These are phyloP conservation scores for Aspergillus sp. DNA, from an alignment of 2,329 filamentous ascomycete genomes.

Conservation along the genomic window DNA sequence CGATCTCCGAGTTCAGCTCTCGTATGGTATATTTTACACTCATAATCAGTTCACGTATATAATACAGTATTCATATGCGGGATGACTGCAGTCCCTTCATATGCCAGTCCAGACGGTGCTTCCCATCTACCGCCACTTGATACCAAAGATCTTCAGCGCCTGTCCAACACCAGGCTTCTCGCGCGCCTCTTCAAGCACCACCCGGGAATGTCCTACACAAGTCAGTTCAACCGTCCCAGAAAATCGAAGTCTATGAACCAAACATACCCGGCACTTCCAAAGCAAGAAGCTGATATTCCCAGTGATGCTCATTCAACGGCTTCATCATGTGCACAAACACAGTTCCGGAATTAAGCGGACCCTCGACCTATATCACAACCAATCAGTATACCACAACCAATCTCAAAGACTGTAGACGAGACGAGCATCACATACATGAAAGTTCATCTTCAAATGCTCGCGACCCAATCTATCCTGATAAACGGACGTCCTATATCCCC, in stretches of 20 bases:
- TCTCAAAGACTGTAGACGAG: too few relatives aligned
- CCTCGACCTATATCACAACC: constrained; percentile 64
- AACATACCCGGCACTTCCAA: constrained; percentile 71
- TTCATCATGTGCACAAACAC: constrained; percentile 79
- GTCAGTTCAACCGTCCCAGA: constrained; percentile 1
- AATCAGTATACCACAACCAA: not conserved
- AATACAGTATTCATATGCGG: too few relatives aligned
- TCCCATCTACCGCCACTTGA: constrained; percentile 44
- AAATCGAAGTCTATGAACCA: not conserved
- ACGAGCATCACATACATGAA: constrained; percentile 61
- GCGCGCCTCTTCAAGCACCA: constrained; percentile 49
- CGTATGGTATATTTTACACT: too few relatives aligned
- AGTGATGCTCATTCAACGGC: constrained; percentile 63
- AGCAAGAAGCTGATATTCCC: constrained; percentile 76
- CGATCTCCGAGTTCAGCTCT: too few relatives aligned
- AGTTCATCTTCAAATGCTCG: constrained; percentile 81
- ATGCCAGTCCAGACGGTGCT: too few relatives aligned
- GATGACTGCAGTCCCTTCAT: too few relatives aligned
- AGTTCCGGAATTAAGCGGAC: constrained; percentile 70
- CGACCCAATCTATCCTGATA: constrained; percentile 72
- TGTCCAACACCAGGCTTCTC: constrained; percentile 43
- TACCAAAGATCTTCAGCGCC: constrained; percentile 53
- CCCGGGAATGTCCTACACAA: constrained; percentile 44
- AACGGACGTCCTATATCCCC: constrained; percentile 58
- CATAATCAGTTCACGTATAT: too few relatives aligned